Conservation (phyloP, 306 rosid species). For the Calophaca sinica region DNA sequence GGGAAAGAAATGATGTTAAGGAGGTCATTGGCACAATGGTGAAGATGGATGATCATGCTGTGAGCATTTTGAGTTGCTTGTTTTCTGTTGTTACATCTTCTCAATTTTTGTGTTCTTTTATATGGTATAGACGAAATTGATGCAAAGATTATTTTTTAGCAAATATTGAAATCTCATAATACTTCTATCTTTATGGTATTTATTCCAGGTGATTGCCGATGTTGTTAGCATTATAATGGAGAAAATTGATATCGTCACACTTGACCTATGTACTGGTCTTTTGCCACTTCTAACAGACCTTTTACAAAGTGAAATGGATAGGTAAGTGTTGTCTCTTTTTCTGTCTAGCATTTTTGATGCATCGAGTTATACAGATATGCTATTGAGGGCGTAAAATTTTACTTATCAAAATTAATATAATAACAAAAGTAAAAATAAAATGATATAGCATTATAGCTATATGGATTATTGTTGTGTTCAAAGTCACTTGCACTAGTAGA, state of each 20-base stretch:
- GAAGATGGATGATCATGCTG: constrained; percentile 94
- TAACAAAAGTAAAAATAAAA: neutral
- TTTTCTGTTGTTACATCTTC: constrained; percentile 18
- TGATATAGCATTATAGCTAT: too few species aligned
- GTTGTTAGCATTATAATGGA: constrained; percentile 77
- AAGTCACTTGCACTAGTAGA: too few species aligned
- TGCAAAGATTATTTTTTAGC: neutral
- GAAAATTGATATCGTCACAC: constrained; percentile 79
- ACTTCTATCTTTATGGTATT: constrained; percentile 40
- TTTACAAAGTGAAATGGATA: constrained; percentile 87
- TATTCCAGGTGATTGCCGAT: constrained; percentile 91
- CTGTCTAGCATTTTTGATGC: constrained; percentile 21
- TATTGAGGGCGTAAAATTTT: neutral
- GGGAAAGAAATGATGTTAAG: constrained; percentile 94
- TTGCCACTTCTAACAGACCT: constrained; percentile 77
- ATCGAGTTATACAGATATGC: constrained; percentile 27
- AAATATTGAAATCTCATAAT: constrained; percentile 28
- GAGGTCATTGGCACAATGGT: constrained; percentile 85
- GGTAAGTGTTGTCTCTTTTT: constrained; percentile 54
- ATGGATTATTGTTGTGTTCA: too few species aligned
- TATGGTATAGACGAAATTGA: constrained; percentile 29
- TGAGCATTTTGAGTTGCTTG: constrained; percentile 55
- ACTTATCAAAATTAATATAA: too few species aligned
- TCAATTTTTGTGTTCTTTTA: constrained; percentile 7
- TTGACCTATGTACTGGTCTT: constrained; percentile 81